Evolutionary conservation across 495 filamentous ascomycete genomes (phyloP), one percentile per base, ranked within the genome.

Genomic region (Chaetomium cochliodes): DNA sequence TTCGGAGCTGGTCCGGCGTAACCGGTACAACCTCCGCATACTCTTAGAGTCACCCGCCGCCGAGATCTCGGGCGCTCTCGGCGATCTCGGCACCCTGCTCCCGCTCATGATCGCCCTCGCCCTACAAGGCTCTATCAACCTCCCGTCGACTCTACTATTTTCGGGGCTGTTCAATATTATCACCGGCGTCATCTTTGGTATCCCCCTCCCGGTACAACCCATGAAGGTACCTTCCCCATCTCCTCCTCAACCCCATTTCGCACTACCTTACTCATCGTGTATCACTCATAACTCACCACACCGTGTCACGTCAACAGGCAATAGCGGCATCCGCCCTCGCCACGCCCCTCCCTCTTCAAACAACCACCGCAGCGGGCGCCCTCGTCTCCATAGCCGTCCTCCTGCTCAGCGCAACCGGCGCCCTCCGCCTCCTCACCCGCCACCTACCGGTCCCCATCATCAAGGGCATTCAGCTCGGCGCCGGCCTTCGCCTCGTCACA

Each of bases 401-500:
- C 44, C 46, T 96, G 16, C 86, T 96, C 68, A 91, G 89, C 68
- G 63, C 88, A 4, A 96, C 91, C 0, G 88, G 93, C 15, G 75
- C 92, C 12, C 77, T 97, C 9, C 79, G 77, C 53, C 89, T 86
- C 82, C 86, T 90, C 62, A 83, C 87, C 9, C 72, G 79, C n/a
- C 79, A 84, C 9, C 89, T 96, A 26, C 93, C 93, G 1, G 83
- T 90, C 20, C 91, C 92, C 5, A 87, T 98, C 5, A 85, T 98
- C 60, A 96, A 94, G 72, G 93, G 93, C 13, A 96, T 98, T 69
- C 93, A 98, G 76, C 85, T 96, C 53, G 93, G 93, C 26, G 92
- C 93, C 4, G 93, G 92, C 0, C 77, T 98, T 26, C 88, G 86
- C 15, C 82, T 98, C 15, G 80, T 90, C 50, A 85, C 93, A 58